Evolutionary conservation across 1,139 yeast genomes (phyloP).

Genomic region (Zygosaccharomyces sapae): DNA sequence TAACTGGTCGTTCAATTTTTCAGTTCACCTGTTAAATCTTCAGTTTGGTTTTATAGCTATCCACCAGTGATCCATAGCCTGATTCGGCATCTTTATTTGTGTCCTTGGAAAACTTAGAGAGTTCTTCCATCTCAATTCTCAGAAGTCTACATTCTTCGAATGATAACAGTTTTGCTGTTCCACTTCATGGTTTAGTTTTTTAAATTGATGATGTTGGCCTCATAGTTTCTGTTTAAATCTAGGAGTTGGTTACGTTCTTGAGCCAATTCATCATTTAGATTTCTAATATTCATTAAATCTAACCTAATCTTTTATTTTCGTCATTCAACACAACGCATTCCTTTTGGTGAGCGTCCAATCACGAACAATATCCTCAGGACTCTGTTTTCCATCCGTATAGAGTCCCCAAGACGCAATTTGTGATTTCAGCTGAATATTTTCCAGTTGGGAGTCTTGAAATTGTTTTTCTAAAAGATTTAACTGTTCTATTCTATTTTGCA

Average conservation of each 20-base stretch:
- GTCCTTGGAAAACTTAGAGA: constrained; percentile 20
- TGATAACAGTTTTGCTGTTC: constrained; percentile 55
- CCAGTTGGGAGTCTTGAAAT: constrained; percentile 50
- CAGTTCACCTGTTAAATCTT: constrained; percentile 41
- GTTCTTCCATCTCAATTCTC: constrained; percentile 46
- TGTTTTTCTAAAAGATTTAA: constrained; percentile 47
- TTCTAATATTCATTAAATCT: constrained; percentile 33
- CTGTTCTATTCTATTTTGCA: constrained; percentile 42
- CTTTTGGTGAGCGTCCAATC: constrained; percentile 40
- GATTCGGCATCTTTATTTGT: constrained; percentile 24
- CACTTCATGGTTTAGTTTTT: constrained; percentile 41
- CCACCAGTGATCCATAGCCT: constrained; percentile 47
- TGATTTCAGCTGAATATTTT: constrained; percentile 46
- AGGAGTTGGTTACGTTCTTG: constrained; percentile 38
- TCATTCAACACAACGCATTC: constrained; percentile 42
- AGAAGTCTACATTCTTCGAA: constrained; percentile 59
- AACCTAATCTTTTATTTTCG: constrained; percentile 36
- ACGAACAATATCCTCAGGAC: constrained; percentile 38
- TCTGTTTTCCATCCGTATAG: constrained; percentile 30
- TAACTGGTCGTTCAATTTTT: constrained; percentile 34
- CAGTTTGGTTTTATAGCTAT: constrained; percentile 55
- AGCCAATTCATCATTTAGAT: constrained; percentile 37
- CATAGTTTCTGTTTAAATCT: constrained; percentile 31
- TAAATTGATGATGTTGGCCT: constrained; percentile 38
- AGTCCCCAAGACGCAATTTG: constrained; percentile 33